Base-by-base conservation (phyloP, 202 grass and related monocot genomes). In the Thinopyrum obtusiflorum region DNA sequence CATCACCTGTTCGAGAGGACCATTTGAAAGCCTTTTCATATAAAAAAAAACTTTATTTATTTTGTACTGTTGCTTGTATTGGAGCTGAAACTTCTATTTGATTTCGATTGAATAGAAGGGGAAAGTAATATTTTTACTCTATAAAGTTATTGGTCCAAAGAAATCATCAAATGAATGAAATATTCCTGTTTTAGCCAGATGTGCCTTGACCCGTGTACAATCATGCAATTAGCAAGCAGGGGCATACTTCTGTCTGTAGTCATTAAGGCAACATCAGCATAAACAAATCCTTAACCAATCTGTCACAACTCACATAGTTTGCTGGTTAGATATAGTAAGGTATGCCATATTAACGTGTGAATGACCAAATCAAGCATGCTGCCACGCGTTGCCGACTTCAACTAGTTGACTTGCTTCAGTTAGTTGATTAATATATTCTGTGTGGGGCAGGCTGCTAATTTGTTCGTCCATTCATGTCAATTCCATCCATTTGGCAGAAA, bases 301-400 rank as follows among this genome's bases (percentile, higher is more conserved):
- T 63, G 23, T 64, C 28, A 79, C 23, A 14, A 60, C 39, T 68
- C 33, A 61, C 28, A 26, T n/a, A 35, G 5, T 39, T 66, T 6
- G 24, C 9, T 29, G 37, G 6, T 68, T 62, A 82, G 18, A 53
- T 47, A 9, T 11, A 27, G n/a, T 15, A 37, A 37, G 21, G 33
- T 44, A 84, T 53, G 60, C 15, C 15, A 65, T 29, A 31, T 65
- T 67, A 81, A 13, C 32, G 13, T 74, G 7, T 55, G 23, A 39
- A n/a, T 84, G 86, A 72, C 70, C 65, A 83, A 78, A 81, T 76
- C 65, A 78, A 82, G 63, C 57, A 78, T 86, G 71, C 31, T 83
- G 81, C 23, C 79, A 79, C 5, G 4, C 26, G 24, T 68, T 90
- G 74, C 84, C 80, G 42, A 87, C 80, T 11, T 82, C 29, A 31